phyloP scores from a whole-genome alignment of 192 early-diverging fungal genomes.

The Coemansia sp. region DNA sequence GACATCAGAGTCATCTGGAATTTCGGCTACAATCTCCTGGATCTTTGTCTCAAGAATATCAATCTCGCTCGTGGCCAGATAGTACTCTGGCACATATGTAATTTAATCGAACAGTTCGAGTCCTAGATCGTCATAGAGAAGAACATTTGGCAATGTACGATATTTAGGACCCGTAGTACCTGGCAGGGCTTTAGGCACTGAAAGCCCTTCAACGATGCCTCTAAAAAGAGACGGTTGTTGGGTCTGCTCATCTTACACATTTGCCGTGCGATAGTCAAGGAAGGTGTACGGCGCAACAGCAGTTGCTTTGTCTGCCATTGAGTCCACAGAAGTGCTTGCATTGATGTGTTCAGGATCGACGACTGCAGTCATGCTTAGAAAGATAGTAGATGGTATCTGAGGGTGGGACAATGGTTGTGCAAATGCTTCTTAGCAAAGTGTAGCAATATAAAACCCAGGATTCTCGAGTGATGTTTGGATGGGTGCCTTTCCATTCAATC shows the following conservation, averaged over 20 bases:
- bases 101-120: constrained; percentile 90
- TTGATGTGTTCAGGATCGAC: not conserved
- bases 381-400: not conserved
- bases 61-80: constrained; percentile 84
- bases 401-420: not conserved
- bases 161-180: constrained; percentile 2
- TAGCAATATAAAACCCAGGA: not conserved
- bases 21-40: constrained; percentile 64
- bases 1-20: constrained; percentile 69
- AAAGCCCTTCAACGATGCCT: constrained; percentile 28
- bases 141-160: constrained; percentile 70
- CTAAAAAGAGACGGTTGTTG: constrained; percentile 24
- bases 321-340: not conserved
- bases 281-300: not conserved
- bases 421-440: not conserved
- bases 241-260: not conserved
- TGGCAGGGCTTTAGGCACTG: constrained; percentile 18
- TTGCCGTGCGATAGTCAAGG: constrained; percentile 3
- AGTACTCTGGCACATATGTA: constrained; percentile 85
- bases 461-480: too few relatives aligned
- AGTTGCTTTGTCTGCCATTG: not conserved
- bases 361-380: not conserved
- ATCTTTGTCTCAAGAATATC: constrained; percentile 72
- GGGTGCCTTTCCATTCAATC: not conserved
- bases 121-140: constrained; percentile 84